Evolutionary conservation across 495 filamentous ascomycete species (phyloP).

Genomic region (Xylaria grammica): DNA sequence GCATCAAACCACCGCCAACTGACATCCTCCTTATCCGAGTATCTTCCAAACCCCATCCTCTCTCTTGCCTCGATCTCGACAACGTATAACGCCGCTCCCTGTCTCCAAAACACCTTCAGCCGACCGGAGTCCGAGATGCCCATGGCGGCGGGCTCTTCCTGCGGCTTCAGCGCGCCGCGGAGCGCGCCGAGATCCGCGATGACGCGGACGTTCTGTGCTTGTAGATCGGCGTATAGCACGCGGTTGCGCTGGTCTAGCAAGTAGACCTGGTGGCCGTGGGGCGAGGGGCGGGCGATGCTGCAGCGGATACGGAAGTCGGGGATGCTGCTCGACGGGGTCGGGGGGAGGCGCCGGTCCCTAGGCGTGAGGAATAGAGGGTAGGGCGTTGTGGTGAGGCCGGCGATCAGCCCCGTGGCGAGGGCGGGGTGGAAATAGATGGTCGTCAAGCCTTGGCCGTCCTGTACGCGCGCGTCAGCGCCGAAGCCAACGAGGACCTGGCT

Average conservation of each 20-base stretch:
- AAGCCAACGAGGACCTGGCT: not conserved
- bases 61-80: constrained; percentile 2
- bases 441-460: constrained; percentile 18
- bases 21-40: not conserved
- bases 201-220: not conserved
- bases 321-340: constrained; percentile 13
- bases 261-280: constrained; percentile 9
- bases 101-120: constrained; percentile 16
- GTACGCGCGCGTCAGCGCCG: not conserved
- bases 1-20: not conserved
- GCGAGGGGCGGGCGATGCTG: constrained; percentile 1
- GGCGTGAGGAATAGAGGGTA: constrained; percentile 18
- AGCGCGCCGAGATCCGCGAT: constrained; percentile 8
- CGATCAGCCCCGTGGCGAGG: not conserved
- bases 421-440: constrained; percentile 11
- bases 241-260: constrained; percentile 10
- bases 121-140: not conserved
- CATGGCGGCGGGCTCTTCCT: constrained; percentile 14
- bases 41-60: not conserved
- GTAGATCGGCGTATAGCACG: constrained; percentile 10
- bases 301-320: constrained; percentile 19
- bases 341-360: constrained; percentile 1
- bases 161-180: constrained; percentile 12
- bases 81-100: constrained; percentile 3
- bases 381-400: constrained; percentile 12